Percentiles rank a stretch among this genome's conserved stretches.
These are phyloP conservation scores for Populus davidiana DNA, from an alignment of 345 rosid species.

Conservation along the genomic window DNA sequence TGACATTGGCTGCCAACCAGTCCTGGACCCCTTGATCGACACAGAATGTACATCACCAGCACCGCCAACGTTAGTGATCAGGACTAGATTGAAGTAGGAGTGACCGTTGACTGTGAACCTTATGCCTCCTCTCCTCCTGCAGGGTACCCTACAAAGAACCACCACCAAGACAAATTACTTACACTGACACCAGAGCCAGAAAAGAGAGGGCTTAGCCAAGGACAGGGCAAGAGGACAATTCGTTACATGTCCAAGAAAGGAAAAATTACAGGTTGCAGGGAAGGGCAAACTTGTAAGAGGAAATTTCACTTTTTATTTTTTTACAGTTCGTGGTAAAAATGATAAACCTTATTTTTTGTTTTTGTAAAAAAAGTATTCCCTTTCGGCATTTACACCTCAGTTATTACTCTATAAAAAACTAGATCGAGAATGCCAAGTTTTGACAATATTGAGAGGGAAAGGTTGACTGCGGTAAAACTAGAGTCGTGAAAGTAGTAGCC, in stretches of 20 bases:
- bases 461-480: not conserved
- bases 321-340: not conserved
- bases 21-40: slow-evolving; percentile 22
- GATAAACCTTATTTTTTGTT: too few species aligned
- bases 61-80: slow-evolving; percentile 30
- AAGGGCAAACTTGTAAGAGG: not conserved
- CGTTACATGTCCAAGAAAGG: too few species aligned
- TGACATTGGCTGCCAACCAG: slow-evolving; percentile 30
- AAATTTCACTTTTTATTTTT: too few species aligned
- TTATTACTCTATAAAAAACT: too few species aligned
- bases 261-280: not conserved
- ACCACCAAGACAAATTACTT: not conserved
- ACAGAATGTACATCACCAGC: slow-evolving; percentile 27
- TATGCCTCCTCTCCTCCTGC: slow-evolving; percentile 27
- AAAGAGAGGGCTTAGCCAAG: too few species aligned
- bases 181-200: not conserved
- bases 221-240: not conserved
- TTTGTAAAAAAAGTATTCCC: too few species aligned
- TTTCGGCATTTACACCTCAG: too few species aligned
- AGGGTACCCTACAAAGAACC: slow-evolving; percentile 23
- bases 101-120: slow-evolving; percentile 29
- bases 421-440: too few species aligned
- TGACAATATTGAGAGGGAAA: not conserved
- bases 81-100: slow-evolving; percentile 28
- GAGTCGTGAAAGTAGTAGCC: not conserved